Conservation (phyloP, 2,329 filamentous ascomycete genomes). For the Diaporthe destruens region DNA sequence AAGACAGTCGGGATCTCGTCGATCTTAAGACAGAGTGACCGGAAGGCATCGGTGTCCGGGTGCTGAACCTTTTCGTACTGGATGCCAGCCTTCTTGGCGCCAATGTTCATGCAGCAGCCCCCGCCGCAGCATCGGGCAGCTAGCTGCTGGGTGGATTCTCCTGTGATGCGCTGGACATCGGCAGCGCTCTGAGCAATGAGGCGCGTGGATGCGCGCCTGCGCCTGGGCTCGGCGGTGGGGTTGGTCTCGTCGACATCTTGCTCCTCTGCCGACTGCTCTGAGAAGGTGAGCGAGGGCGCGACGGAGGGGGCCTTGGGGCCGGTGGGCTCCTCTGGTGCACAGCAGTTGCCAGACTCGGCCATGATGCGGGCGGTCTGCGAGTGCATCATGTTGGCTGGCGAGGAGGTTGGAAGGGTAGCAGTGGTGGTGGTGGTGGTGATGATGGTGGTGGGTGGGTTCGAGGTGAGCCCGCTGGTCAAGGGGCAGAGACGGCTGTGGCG, state of each 20-base stretch:
- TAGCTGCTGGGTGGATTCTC: conserved; percentile 72
- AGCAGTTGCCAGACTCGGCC: conserved; percentile 46
- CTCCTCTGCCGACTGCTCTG: conserved; percentile 68
- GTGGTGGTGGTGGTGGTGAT: background rate
- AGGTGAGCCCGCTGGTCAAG: conserved; percentile 2
- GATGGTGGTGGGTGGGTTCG: background rate
- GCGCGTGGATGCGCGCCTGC: conserved; percentile 76
- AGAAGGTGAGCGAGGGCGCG: conserved; percentile 73
- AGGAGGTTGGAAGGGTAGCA: conserved; percentile 48
- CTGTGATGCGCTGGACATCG: conserved; percentile 74
- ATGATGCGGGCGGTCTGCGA: conserved; percentile 55
- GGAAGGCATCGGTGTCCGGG: conserved; percentile 88
- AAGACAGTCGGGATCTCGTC: conserved; percentile 80
- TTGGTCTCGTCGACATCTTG: conserved; percentile 63
- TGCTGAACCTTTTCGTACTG: conserved; percentile 66
- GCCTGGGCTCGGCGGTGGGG: conserved; percentile 59
- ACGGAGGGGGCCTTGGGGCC: conserved; percentile 57
- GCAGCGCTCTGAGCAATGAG: conserved; percentile 74
- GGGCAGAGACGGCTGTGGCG: conserved; percentile 8
- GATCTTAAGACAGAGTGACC: conserved; percentile 81
- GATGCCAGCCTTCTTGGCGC: conserved; percentile 58
- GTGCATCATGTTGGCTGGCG: conserved; percentile 52
- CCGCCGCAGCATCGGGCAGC: conserved; percentile 74
- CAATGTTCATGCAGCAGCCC: conserved; percentile 70
- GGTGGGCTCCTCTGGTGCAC: conserved; percentile 56